These are phyloP conservation scores for Cytospora leucostoma DNA, from an alignment of 2,329 filamentous ascomycete species.

Conservation along the genomic window DNA sequence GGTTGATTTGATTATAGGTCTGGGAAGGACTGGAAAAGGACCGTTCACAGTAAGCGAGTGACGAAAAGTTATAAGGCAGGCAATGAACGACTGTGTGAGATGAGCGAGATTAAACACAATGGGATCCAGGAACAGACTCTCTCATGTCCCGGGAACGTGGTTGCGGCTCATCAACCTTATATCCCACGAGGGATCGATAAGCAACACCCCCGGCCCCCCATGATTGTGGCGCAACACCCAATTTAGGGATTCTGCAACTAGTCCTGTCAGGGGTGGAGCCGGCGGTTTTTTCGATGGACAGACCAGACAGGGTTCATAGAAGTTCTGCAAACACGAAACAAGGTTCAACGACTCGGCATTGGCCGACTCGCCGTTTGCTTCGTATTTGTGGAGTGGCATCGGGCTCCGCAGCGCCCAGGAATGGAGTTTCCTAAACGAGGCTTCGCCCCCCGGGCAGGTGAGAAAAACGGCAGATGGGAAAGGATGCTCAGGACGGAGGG, in stretches of 20 bases:
- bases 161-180: slow-evolving; percentile 15
- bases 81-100: slow-evolving; percentile 13
- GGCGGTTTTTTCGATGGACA: not conserved
- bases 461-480: not conserved
- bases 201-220: slow-evolving; percentile 4
- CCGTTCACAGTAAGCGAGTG: slow-evolving; percentile 18
- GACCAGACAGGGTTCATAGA: slow-evolving; percentile 6
- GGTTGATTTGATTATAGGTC: not conserved
- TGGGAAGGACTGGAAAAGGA: not conserved
- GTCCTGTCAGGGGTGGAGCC: slow-evolving; percentile 6
- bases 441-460: not conserved
- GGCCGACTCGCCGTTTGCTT: slow-evolving; percentile 19
- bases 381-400: slow-evolving; percentile 22
- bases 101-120: slow-evolving; percentile 7
- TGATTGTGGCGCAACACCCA: slow-evolving; percentile 8
- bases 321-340: slow-evolving; percentile 21
- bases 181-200: slow-evolving; percentile 9
- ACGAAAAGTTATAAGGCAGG: slow-evolving; percentile 14
- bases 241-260: slow-evolving; percentile 1
- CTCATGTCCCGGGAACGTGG: slow-evolving; percentile 13
- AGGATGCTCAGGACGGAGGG: no score
- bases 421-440: not conserved
- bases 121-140: not conserved
- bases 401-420: not conserved
- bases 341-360: slow-evolving; percentile 20